Evolutionary conservation across 2,329 filamentous ascomycete genomes (phyloP).

Genomic region (Pseudonectria foliicola): DNA sequence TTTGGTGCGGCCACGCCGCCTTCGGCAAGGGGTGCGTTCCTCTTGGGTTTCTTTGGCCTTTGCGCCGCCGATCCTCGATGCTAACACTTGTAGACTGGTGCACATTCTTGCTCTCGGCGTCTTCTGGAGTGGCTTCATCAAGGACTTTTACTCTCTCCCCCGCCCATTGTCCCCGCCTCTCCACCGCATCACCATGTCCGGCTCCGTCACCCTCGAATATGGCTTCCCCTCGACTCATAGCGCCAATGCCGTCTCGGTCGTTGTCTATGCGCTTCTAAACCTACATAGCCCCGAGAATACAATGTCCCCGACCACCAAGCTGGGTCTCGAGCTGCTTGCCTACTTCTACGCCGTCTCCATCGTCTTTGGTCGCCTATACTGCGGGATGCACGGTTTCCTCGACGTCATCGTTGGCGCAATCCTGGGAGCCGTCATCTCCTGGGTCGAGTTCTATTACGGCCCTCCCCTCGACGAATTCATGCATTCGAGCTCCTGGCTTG

Average conservation of each 20-base stretch:
- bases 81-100: conserved; percentile 45
- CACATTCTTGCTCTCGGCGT: conserved; percentile 73
- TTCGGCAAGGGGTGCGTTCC: conserved; percentile 90
- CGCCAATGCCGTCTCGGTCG: conserved; percentile 92
- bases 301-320: conserved; percentile 50
- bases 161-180: conserved; percentile 87
- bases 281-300: conserved; percentile 60
- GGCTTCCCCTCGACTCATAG: conserved; percentile 97
- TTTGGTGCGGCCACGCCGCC: conserved; percentile 87
- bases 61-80: conserved; percentile 1
- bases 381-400: conserved; percentile 96
- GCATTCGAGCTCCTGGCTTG: conserved; percentile 55
- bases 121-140: conserved; percentile 86
- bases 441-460: conserved; percentile 54
- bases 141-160: conserved; percentile 88
- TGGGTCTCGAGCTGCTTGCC: conserved; percentile 58
- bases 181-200: conserved; percentile 94
- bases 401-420: conserved; percentile 78
- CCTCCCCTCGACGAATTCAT: conserved; percentile 64
- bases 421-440: conserved; percentile 61
- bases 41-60: too few species aligned
- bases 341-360: conserved; percentile 89
- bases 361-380: conserved; percentile 85
- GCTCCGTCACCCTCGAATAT: conserved; percentile 89
- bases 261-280: conserved; percentile 71